Base-by-base conservation (phyloP, 805 yeast genomes). In the Candida qinlingensis region DNA sequence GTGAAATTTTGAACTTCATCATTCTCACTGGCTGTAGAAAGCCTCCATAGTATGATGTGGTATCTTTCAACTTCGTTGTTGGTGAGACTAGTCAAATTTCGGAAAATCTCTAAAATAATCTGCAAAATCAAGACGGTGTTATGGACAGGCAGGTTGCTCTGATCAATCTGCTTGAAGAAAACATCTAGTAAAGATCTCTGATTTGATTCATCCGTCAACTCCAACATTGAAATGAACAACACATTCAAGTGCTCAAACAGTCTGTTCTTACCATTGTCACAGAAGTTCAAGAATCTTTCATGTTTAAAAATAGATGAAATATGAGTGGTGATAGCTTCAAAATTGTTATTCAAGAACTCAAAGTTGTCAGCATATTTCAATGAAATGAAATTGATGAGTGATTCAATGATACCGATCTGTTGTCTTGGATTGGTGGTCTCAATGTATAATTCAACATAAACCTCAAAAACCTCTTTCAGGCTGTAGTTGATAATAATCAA, bases 1-100 rank as follows among this genome's bases (percentile, higher is more conserved):
- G 81, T 65, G 37, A 68, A 62, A 5, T 73, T 63, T 49, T 83
- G 68, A 6, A 75, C 58, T 35, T 67, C 67, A 35, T 66, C 65
- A 46, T 70, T 72, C 30, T 68, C 68, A 30, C 67, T 66, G 38
- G 71, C 65, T 7, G 67, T 60, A 35, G 73, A 62, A 7, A 78
- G 55, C 25, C 64, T 62, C 46, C 72, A 58, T 2, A 78, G 51
- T 25, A 51, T 46, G n/a, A 61, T 60, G 13, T 62, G 59, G 27
- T 54, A 58, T 27, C 48, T 49, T 39, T 60, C 64, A n/a, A 58
- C 49, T 26, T 60, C 59, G 12, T 50, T 48, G 12, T 51, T 58
- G 8, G 63, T 54, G 39, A 61, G 38, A 27, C 44, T 52, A 11
- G 56, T 54, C 1, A 59, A 39, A 10, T 62, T 63, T 1, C 56